A percentile compares a stretch with the other conserved stretches of the same genome.
phyloP scores from a whole-genome alignment of 352 stramenopile species.

The Pythium grandisporangium region DNA sequence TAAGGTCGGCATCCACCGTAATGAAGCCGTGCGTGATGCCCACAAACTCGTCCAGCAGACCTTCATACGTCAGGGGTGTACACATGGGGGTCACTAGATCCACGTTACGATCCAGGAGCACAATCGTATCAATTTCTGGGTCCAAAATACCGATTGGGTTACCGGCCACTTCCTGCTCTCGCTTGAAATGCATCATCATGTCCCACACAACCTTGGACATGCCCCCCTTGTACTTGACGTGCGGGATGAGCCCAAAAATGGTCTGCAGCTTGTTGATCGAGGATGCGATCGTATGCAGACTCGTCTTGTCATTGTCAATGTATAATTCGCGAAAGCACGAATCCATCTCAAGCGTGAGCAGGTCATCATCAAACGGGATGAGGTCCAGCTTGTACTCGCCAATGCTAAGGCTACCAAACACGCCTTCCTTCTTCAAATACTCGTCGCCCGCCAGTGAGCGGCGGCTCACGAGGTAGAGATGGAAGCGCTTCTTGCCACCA shows the following conservation, averaged over 20 bases:
- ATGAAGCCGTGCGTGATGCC: slow-evolving; percentile 91
- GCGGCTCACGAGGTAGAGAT: slow-evolving; percentile 87
- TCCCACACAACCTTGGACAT: slow-evolving; percentile 90
- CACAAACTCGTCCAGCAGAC: slow-evolving; percentile 94
- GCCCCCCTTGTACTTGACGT: slow-evolving; percentile 91
- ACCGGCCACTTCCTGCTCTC: slow-evolving; percentile 84
- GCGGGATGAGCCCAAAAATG: slow-evolving; percentile 87
- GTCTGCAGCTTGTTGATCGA: slow-evolving; percentile 92
- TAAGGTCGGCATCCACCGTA: slow-evolving; percentile 64
- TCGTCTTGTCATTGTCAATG: slow-evolving; percentile 86
- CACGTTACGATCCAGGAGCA: slow-evolving; percentile 93
- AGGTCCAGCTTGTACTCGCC: slow-evolving; percentile 91
- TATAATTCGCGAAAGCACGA: slow-evolving; percentile 81
- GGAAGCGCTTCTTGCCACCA: slow-evolving; percentile 63
- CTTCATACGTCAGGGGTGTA: slow-evolving; percentile 96
- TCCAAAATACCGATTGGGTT: slow-evolving; percentile 70
- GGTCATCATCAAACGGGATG: slow-evolving; percentile 93
- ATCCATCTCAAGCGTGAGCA: slow-evolving; percentile 91
- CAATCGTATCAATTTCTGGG: slow-evolving; percentile 90
- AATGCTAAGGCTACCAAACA: slow-evolving; percentile 82
- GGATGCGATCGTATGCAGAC: slow-evolving; percentile 78
- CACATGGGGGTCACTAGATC: slow-evolving; percentile 95
- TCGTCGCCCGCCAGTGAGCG: slow-evolving; percentile 89
- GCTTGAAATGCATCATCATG: slow-evolving; percentile 87
- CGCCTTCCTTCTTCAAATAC: slow-evolving; percentile 84